Conservation (phyloP, 2,329 filamentous ascomycete species). For the Arthrobotrys sinensis region DNA sequence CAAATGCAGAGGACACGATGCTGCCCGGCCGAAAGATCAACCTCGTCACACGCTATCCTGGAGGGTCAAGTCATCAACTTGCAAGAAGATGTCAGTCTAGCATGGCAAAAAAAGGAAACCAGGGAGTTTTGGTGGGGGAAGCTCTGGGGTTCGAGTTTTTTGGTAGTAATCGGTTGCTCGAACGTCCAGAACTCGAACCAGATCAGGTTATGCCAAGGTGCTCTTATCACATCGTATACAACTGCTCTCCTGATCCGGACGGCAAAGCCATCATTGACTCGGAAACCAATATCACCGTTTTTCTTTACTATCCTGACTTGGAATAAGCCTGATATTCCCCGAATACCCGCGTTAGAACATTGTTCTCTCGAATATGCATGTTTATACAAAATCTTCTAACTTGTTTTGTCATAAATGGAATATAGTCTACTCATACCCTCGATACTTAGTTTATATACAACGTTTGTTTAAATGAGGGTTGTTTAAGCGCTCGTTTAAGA, state of each 20-base stretch:
- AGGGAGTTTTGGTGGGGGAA: conserved; percentile 10
- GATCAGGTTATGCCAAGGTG: conserved; percentile 14
- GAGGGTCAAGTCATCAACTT: conserved; percentile 21
- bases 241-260: background rate
- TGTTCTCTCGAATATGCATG: too few species aligned
- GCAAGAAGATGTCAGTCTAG: background rate
- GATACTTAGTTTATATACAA: too few species aligned
- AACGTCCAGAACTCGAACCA: background rate
- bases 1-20: conserved; percentile 10
- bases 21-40: background rate
- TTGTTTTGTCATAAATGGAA: too few species aligned
- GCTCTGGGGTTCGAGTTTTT: conserved; percentile 19
- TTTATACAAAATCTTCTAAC: too few species aligned
- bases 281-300: conserved; percentile 2
- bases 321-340: too few species aligned
- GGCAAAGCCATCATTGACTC: conserved; percentile 9
- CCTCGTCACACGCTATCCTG: conserved; percentile 3
- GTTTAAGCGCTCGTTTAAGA: too few species aligned
- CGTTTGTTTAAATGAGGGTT: too few species aligned
- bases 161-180: background rate
- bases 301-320: conserved; percentile 7
- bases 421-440: too few species aligned
- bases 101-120: background rate
- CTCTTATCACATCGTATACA: conserved; percentile 19
- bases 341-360: too few species aligned